phyloP scores from a whole-genome alignment of 306 rosid species.

The Castanopsis chinensis region DNA sequence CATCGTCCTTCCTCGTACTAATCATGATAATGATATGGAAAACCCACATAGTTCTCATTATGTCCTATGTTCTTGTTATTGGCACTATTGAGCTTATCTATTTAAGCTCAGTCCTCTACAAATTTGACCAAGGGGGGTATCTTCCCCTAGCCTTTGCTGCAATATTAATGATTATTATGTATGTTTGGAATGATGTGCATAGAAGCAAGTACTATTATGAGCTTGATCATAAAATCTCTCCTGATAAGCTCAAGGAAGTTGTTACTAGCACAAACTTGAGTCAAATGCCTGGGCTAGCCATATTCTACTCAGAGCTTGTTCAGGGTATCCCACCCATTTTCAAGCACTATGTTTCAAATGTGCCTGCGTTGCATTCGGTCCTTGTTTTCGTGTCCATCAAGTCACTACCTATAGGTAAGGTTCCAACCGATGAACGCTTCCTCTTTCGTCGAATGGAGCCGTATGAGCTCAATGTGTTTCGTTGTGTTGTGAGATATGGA shows the following conservation, averaged over 20 bases:
- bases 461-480: conserved; percentile 20
- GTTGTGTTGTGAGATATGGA: conserved; percentile 37
- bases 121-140: conserved; percentile 39
- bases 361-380: conserved; percentile 37
- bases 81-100: conserved; percentile 35
- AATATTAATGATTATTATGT: conserved; percentile 31
- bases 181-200: conserved; percentile 37
- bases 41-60: conserved; percentile 23
- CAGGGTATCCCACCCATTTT: conserved; percentile 47
- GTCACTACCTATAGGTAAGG: conserved; percentile 28
- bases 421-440: conserved; percentile 25
- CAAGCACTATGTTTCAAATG: conserved; percentile 35
- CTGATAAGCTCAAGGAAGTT: conserved; percentile 10
- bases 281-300: conserved; percentile 32
- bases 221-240: conserved; percentile 28
- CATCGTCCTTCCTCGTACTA: conserved; percentile 26
- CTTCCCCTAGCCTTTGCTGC: conserved; percentile 43
- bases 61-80: conserved; percentile 22
- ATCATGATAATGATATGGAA: conserved; percentile 46
- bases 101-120: conserved; percentile 42
- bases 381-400: conserved; percentile 36
- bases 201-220: conserved; percentile 36
- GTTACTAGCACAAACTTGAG: not conserved
- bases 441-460: conserved; percentile 29
- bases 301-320: conserved; percentile 40